Percentiles rank a stretch among this genome's conserved stretches.
Evolutionary conservation across 2,329 filamentous ascomycete species (phyloP).

Genomic region (Exophiala alcalophila): DNA sequence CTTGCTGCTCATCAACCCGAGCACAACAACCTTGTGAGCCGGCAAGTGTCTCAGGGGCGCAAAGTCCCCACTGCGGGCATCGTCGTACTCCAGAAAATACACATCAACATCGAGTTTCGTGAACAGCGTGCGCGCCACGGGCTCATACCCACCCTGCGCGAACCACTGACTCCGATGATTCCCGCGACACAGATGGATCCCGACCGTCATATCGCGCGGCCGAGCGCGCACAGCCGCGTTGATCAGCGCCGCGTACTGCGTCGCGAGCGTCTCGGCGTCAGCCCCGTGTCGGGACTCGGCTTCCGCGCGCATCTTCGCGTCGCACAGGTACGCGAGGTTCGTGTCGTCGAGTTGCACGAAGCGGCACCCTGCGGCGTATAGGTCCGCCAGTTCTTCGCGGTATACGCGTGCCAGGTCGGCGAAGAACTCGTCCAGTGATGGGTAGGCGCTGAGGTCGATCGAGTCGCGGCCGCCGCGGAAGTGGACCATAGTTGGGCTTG

Average conservation of each 20-base stretch:
- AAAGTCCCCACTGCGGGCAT: constrained; percentile 56
- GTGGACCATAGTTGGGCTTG: constrained; percentile 59
- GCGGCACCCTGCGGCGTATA: constrained; percentile 55
- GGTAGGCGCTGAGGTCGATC: constrained; percentile 54
- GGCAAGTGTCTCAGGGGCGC: constrained; percentile 54
- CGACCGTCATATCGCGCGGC: constrained; percentile 54
- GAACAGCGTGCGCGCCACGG: constrained; percentile 57
- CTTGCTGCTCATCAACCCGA: constrained; percentile 57
- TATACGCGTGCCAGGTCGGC: constrained; percentile 55
- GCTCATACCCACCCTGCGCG: constrained; percentile 57
- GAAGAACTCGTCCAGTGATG: constrained; percentile 55
- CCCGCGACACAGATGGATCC: constrained; percentile 57
- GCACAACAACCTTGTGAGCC: constrained; percentile 54
- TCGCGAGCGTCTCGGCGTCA: constrained; percentile 48
- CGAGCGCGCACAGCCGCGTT: constrained; percentile 54
- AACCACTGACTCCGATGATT: constrained; percentile 60
- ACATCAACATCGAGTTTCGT: constrained; percentile 56
- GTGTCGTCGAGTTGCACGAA: constrained; percentile 60
- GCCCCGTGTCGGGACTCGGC: constrained; percentile 51
- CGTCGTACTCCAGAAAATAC: constrained; percentile 61
- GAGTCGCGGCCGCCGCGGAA: constrained; percentile 55
- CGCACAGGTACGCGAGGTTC: constrained; percentile 59
- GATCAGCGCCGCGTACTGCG: constrained; percentile 55
- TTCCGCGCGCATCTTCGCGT: constrained; percentile 54
- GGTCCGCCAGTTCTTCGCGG: constrained; percentile 53